phyloP scores from a whole-genome alignment of 2,329 filamentous ascomycete species.

The Elsinoe necatrix region DNA sequence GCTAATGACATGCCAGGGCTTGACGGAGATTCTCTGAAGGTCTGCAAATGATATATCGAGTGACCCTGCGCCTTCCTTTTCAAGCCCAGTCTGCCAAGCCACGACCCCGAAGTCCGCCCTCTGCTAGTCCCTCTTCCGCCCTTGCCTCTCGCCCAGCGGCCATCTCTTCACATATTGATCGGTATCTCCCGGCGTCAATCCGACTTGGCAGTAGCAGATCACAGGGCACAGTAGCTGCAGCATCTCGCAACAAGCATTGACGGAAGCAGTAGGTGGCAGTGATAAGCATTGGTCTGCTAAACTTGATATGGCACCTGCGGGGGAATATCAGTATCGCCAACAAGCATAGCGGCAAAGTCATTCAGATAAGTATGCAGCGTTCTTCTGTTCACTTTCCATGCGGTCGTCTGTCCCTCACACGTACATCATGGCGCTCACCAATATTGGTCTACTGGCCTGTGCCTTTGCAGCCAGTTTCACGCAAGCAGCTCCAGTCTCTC shows the following conservation, averaged over 20 bases:
- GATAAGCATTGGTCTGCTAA: slow-evolving; percentile 10
- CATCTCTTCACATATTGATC: slow-evolving; percentile 1
- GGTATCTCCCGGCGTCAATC: slow-evolving; percentile 1
- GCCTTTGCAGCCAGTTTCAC: neutral
- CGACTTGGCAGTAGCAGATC: slow-evolving; percentile 13
- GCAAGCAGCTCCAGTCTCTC: slow-evolving; percentile 3
- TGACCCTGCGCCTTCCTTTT: neutral
- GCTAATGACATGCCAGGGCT: neutral
- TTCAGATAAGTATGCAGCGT: neutral
- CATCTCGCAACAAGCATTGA: slow-evolving; percentile 2
- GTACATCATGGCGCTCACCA: neutral
- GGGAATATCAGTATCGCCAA: neutral
- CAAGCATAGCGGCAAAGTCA: neutral
- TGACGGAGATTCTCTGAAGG: neutral
- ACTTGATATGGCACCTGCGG: slow-evolving; percentile 3
- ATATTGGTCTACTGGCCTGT: neutral
- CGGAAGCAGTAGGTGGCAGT: slow-evolving; percentile 12
- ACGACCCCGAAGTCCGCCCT: neutral
- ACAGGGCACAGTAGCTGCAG: neutral
- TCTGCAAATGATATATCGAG: neutral
- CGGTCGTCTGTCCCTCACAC: no score
- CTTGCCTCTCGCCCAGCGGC: neutral
- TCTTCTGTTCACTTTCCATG: no score
- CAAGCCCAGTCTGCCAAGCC: slow-evolving; percentile 7
- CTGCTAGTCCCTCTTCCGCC: neutral